These are phyloP conservation scores for Diplosphaera chodatii DNA, from an alignment of 139 green algal genomes.

Conservation along the genomic window DNA sequence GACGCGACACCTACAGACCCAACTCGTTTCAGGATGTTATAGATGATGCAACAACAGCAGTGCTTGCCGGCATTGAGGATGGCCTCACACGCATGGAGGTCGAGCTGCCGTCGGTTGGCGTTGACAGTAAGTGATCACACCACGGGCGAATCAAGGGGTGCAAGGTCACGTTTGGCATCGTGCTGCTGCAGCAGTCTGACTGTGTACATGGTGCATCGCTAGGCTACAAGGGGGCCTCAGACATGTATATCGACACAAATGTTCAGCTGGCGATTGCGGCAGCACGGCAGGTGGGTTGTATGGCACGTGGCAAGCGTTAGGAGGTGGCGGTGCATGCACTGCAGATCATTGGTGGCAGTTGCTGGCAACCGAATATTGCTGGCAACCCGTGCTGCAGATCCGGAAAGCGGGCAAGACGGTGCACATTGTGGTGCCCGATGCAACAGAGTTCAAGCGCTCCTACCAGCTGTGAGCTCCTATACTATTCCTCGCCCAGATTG, in stretches of 20 bases:
- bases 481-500: too few species aligned
- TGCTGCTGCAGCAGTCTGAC: not conserved
- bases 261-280: constrained; percentile 74
- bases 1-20: constrained; percentile 65
- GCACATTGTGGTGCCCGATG: constrained; percentile 77
- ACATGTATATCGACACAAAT: constrained; percentile 89
- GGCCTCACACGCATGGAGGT: constrained; percentile 73
- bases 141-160: not conserved
- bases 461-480: constrained; percentile 48
- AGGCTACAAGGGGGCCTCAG: constrained; percentile 82
- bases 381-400: too few species aligned
- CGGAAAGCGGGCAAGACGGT: constrained; percentile 46
- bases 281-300: constrained; percentile 48
- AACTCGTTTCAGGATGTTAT: constrained; percentile 66
- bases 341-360: too few species aligned
- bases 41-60: constrained; percentile 49
- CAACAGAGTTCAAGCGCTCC: constrained; percentile 64
- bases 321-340: not conserved
- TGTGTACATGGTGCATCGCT: not conserved
- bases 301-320: not conserved
- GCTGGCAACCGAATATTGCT: too few species aligned
- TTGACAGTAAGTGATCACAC: constrained; percentile 45
- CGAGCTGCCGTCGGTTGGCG: constrained; percentile 76
- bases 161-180: too few species aligned
- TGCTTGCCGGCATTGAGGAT: constrained; percentile 56